Evolutionary conservation across 202 grass and related monocot species (phyloP).

Genomic region (Carex sylvatica): DNA sequence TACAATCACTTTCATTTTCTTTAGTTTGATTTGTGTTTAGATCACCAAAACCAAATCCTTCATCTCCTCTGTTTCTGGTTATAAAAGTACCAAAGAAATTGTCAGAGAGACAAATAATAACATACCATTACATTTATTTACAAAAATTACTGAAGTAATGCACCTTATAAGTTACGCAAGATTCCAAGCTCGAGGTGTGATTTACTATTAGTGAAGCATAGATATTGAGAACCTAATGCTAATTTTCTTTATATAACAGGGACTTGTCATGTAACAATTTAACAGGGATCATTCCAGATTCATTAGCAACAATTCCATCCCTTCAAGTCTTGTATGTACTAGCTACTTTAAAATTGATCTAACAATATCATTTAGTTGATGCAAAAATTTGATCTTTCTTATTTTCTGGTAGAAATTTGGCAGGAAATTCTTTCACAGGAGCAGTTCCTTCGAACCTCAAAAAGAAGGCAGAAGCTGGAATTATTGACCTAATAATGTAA

Average conservation of each 20-base stretch:
- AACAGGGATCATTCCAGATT: constrained; percentile 33
- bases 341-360: background rate
- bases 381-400: background rate
- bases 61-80: background rate
- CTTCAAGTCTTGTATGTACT: constrained; percentile 34
- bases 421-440: constrained; percentile 13
- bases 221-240: background rate
- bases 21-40: background rate
- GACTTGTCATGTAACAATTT: constrained; percentile 39
- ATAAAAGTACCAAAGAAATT: background rate
- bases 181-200: background rate
- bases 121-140: background rate
- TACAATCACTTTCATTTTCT: background rate
- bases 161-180: background rate
- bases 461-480: constrained; percentile 8
- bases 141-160: background rate
- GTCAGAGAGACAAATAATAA: background rate
- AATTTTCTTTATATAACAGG: constrained; percentile 15
- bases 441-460: constrained; percentile 1
- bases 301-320: constrained; percentile 21
- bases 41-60: background rate
- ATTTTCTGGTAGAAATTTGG: constrained; percentile 28
- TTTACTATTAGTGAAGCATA: background rate
- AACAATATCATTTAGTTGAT: background rate
- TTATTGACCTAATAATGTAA: background rate